A percentile compares a stretch with the other conserved stretches of the same genome.
phyloP scores from a whole-genome alignment of 2,329 filamentous ascomycete species.

The Paramyrothecium sp. region DNA sequence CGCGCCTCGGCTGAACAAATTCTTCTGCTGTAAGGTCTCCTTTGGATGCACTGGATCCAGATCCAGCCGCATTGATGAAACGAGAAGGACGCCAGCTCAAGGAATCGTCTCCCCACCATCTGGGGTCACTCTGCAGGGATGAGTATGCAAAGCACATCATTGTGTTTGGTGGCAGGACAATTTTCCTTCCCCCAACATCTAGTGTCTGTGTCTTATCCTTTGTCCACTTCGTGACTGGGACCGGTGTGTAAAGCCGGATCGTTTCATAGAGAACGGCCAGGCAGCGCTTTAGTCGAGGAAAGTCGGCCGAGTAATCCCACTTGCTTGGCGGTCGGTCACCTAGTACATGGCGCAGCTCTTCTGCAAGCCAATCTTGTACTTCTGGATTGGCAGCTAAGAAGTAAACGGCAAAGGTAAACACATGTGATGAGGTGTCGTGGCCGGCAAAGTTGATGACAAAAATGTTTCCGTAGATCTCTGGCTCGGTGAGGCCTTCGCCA shows the following conservation, averaged over 20 bases:
- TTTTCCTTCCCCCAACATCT: not conserved
- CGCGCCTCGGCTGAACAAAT: slow-evolving; percentile 2
- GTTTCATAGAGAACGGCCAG: slow-evolving; percentile 39
- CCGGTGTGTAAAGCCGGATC: slow-evolving; percentile 36
- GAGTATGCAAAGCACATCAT: slow-evolving; percentile 5
- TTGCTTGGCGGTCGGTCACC: slow-evolving; percentile 9
- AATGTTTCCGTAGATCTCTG: slow-evolving; percentile 48
- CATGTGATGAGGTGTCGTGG: slow-evolving; percentile 48
- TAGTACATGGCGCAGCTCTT: slow-evolving; percentile 29
- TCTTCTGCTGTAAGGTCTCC: slow-evolving; percentile 9
- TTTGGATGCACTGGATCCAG: not conserved
- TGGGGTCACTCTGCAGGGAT: slow-evolving; percentile 5
- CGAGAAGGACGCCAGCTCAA: slow-evolving; percentile 17
- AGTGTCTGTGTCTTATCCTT: slow-evolving; percentile 5
- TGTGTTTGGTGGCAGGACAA: slow-evolving; percentile 5
- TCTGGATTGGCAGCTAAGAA: slow-evolving; percentile 42
- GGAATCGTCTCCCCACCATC: slow-evolving; percentile 15
- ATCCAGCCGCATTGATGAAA: slow-evolving; percentile 8
- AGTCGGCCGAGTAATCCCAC: slow-evolving; percentile 33
- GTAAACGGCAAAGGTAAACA: slow-evolving; percentile 37
- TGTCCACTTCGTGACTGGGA: slow-evolving; percentile 23
- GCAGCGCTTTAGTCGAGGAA: slow-evolving; percentile 39
- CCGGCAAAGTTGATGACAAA: slow-evolving; percentile 49
- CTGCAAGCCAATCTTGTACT: slow-evolving; percentile 42
- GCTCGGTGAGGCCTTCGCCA: slow-evolving; percentile 26